Conservation (phyloP, 139 green algal species). For the Coccomyxa sp. region DNA sequence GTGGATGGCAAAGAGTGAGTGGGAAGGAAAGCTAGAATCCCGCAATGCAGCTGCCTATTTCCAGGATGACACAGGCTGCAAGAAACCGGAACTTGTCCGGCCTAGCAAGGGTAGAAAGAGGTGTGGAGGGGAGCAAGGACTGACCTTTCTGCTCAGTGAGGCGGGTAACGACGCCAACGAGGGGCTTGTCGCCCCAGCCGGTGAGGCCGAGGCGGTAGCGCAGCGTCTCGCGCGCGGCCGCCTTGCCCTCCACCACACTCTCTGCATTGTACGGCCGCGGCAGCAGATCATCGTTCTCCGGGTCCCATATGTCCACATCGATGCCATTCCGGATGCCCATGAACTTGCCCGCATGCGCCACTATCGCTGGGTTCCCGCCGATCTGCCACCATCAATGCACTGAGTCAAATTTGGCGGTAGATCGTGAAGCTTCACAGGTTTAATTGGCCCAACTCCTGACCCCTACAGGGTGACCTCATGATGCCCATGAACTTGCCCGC, state of each 20-base stretch:
- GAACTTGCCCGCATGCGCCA: slow-evolving; percentile 64
- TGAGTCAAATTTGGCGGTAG: no score
- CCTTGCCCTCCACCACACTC: slow-evolving; percentile 54
- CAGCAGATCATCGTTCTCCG: slow-evolving; percentile 78
- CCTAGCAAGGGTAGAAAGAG: neutral
- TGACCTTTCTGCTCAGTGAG: slow-evolving; percentile 85
- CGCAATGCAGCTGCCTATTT: no score
- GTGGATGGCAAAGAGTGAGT: no score
- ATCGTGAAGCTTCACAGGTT: no score
- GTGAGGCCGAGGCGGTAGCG: slow-evolving; percentile 54
- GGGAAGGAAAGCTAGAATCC: no score
- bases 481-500: no score
- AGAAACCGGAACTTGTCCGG: no score
- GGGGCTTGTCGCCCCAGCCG: slow-evolving; percentile 63
- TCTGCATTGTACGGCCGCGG: slow-evolving; percentile 51
- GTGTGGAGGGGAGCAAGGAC: neutral
- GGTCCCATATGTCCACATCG: slow-evolving; percentile 95
- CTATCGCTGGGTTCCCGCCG: slow-evolving; percentile 54
- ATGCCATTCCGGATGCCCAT: slow-evolving; percentile 78
- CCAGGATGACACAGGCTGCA: no score
- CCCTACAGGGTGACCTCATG: no score
- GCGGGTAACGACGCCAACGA: slow-evolving; percentile 73
- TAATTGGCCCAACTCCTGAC: no score
- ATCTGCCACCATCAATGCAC: slow-evolving; percentile 39
- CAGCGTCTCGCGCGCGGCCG: slow-evolving; percentile 56